Percentiles rank a stretch among this genome's conserved stretches.
These are phyloP conservation scores for Sanghuangporus baumii DNA, from an alignment of 1,284 basidiomycete genomes.

Conservation along the genomic window DNA sequence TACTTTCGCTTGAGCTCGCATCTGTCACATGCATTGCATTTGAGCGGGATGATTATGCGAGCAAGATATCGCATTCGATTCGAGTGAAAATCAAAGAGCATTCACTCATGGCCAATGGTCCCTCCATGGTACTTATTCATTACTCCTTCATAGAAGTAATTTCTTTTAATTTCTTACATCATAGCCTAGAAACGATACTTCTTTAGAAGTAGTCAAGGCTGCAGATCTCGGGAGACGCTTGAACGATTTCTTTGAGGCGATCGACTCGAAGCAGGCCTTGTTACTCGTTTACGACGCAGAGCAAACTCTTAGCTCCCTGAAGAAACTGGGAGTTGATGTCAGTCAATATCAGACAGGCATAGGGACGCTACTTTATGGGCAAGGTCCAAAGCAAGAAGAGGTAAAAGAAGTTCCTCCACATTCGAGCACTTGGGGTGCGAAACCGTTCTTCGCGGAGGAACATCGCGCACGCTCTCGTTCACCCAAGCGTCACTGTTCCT, in stretches of 20 bases:
- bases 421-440: background rate
- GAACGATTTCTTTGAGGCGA: constrained; percentile 19
- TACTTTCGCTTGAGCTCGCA: constrained; percentile 31
- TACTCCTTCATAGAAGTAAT: constrained; percentile 19
- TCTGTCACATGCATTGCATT: constrained; percentile 22
- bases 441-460: background rate
- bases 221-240: constrained; percentile 19
- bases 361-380: constrained; percentile 19
- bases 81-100: constrained; percentile 26
- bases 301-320: constrained; percentile 21
- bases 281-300: constrained; percentile 27
- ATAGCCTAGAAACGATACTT: constrained; percentile 24
- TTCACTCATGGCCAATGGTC: constrained; percentile 22
- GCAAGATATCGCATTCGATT: constrained; percentile 18
- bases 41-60: constrained; percentile 17
- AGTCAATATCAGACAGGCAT: constrained; percentile 23
- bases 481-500: background rate
- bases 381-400: background rate
- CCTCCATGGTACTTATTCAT: background rate
- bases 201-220: constrained; percentile 14
- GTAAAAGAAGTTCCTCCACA: background rate
- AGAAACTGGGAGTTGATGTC: constrained; percentile 23
- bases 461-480: constrained; percentile 8
- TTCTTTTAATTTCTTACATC: background rate
- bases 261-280: constrained; percentile 18